phyloP scores from a whole-genome alignment of 306 rosid genomes.

The Carpinus viminea region DNA sequence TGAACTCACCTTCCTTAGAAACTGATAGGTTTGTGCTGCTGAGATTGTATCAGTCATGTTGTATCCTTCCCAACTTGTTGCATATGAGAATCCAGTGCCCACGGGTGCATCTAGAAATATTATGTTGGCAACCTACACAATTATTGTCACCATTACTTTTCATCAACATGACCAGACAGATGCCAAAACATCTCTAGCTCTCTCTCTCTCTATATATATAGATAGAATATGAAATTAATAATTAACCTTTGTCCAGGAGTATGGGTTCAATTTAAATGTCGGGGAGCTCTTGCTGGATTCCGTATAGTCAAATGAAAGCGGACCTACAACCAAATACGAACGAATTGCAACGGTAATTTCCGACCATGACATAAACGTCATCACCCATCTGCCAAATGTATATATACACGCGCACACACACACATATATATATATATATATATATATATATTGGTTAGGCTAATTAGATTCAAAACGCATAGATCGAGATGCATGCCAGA shows the following conservation, averaged over 20 bases:
- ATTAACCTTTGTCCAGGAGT: slow-evolving; percentile 45
- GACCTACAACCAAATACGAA: slow-evolving; percentile 37
- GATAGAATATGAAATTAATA: neutral
- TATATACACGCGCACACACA: too few relatives aligned
- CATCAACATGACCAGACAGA: too few relatives aligned
- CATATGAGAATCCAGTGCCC: slow-evolving; percentile 53
- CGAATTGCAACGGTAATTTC: too few relatives aligned
- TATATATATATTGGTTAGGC: too few relatives aligned
- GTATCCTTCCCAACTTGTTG: slow-evolving; percentile 20
- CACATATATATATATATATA: too few relatives aligned
- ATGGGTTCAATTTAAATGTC: slow-evolving; percentile 39
- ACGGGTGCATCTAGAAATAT: slow-evolving; percentile 52
- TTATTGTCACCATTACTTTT: neutral
- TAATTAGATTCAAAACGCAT: too few relatives aligned
- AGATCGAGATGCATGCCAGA: too few relatives aligned
- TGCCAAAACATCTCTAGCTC: too few relatives aligned
- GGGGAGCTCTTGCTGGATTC: slow-evolving; percentile 31
- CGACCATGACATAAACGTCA: too few relatives aligned
- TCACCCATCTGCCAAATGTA: too few relatives aligned
- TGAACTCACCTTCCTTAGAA: slow-evolving; percentile 40
- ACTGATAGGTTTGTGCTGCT: slow-evolving; percentile 30
- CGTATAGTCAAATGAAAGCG: slow-evolving; percentile 25
- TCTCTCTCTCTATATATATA: too few relatives aligned
- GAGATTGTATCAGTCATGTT: slow-evolving; percentile 21
- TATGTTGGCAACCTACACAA: slow-evolving; percentile 29